Conservation (phyloP, 441 rosid genomes). For the Omphalea diandra region DNA sequence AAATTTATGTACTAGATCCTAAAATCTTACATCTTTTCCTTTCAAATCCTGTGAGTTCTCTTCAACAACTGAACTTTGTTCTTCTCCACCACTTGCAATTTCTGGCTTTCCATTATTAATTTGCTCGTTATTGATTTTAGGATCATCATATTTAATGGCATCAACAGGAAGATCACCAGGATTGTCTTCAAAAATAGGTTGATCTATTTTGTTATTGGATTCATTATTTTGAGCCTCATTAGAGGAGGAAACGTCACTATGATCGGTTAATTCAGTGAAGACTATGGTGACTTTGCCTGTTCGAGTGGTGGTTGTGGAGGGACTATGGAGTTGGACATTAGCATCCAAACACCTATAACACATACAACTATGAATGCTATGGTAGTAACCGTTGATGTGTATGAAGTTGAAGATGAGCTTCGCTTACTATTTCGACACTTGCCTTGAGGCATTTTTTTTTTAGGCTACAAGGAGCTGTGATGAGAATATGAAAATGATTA, state of each 20-base stretch:
- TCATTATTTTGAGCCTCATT: not conserved
- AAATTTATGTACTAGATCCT: too few species aligned
- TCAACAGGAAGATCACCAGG: conserved; percentile 87
- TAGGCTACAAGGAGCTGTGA: not conserved
- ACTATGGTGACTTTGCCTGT: conserved; percentile 19
- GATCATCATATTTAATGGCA: conserved; percentile 68
- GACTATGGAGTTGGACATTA: conserved; percentile 49
- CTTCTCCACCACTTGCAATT: not conserved
- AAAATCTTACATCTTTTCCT: too few species aligned
- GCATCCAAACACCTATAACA: conserved; percentile 84
- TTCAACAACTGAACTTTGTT: conserved; percentile 9
- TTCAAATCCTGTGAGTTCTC: conserved; percentile 20
- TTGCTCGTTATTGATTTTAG: conserved; percentile 18
- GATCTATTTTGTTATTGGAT: conserved; percentile 23
- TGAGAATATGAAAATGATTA: not conserved
- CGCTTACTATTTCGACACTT: conserved; percentile 63
- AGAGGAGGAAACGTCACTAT: conserved; percentile 3
- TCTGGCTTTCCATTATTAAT: not conserved
- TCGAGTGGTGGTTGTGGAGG: conserved; percentile 48
- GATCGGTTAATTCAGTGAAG: not conserved
- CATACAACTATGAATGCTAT: conserved; percentile 59
- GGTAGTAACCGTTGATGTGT: conserved; percentile 69
- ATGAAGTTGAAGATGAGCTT: conserved; percentile 41
- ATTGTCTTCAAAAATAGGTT: conserved; percentile 62
- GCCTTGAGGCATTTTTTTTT: conserved; percentile 49